Conservation (phyloP, 1,284 basidiomycete genomes). For the Malassezia equina region DNA sequence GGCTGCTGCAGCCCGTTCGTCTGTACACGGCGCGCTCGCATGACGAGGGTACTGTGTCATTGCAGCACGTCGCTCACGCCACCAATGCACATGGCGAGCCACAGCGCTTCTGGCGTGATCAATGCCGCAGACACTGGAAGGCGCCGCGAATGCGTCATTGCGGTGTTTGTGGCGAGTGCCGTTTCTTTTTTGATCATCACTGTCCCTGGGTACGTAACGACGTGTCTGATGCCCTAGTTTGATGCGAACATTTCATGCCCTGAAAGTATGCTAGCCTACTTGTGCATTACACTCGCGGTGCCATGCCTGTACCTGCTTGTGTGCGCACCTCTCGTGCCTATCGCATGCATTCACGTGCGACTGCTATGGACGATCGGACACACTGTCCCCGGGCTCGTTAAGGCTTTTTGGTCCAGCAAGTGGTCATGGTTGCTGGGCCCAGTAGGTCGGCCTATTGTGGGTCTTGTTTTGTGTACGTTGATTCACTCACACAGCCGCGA, state of each 20-base stretch:
- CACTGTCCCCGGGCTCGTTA: not conserved
- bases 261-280: not conserved
- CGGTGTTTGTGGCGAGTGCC: conserved; percentile 8
- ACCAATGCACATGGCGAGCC: not conserved
- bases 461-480: not conserved
- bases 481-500: not conserved
- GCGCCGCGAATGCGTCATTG: conserved; percentile 12
- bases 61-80: not conserved
- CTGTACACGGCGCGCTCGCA: not conserved
- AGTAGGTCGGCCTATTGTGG: not conserved
- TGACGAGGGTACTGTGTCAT: not conserved
- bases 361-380: not conserved
- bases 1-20: not conserved
- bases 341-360: not conserved
- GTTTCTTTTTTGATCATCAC: conserved; percentile 12
- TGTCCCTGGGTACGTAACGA: conserved; percentile 4
- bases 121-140: conserved; percentile 6
- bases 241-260: conserved; percentile 2
- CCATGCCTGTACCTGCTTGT: not conserved
- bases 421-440: conserved; percentile 13
- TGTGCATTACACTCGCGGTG: not conserved
- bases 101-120: conserved; percentile 11
- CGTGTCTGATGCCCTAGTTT: not conserved
- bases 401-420: not conserved
- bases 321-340: not conserved